These are phyloP conservation scores for Plasmodium gaboni DNA, from an alignment of 169 alveolate species.

Conservation along the genomic window DNA sequence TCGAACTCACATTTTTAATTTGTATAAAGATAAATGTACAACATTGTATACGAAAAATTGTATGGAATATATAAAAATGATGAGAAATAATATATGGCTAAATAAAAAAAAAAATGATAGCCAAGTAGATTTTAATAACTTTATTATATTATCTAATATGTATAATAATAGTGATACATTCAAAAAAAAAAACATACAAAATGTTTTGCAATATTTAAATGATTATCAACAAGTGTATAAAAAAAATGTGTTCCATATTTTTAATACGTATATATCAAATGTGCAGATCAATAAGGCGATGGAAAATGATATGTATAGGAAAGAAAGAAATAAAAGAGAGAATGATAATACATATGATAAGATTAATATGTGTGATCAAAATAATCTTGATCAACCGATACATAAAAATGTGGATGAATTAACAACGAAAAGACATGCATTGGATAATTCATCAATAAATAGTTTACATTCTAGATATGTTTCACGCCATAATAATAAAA, in stretches of 20 bases:
- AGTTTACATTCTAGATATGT: not conserved
- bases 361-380: not conserved
- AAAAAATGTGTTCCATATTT: not conserved
- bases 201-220: constrained; percentile 21
- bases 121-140: constrained; percentile 71
- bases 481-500: not conserved
- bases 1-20: constrained; percentile 46
- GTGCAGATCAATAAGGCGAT: not conserved
- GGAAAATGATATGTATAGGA: not conserved
- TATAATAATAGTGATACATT: constrained; percentile 49
- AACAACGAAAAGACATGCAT: not conserved
- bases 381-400: not conserved
- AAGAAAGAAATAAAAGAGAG: not conserved
- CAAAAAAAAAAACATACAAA: constrained; percentile 36
- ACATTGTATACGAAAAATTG: constrained; percentile 48
- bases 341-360: not conserved
- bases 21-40: constrained; percentile 61
- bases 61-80: constrained; percentile 49
- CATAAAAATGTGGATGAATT: not conserved
- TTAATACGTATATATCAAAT: not conserved
- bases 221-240: constrained; percentile 20
- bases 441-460: not conserved
- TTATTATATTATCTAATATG: constrained; percentile 62
- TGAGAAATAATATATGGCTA: constrained; percentile 5
- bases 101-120: constrained; percentile 11